Percentiles rank a stretch among this genome's conserved stretches.
phyloP scores from a whole-genome alignment of 805 yeast species.

The Saturnispora mendoncae region DNA sequence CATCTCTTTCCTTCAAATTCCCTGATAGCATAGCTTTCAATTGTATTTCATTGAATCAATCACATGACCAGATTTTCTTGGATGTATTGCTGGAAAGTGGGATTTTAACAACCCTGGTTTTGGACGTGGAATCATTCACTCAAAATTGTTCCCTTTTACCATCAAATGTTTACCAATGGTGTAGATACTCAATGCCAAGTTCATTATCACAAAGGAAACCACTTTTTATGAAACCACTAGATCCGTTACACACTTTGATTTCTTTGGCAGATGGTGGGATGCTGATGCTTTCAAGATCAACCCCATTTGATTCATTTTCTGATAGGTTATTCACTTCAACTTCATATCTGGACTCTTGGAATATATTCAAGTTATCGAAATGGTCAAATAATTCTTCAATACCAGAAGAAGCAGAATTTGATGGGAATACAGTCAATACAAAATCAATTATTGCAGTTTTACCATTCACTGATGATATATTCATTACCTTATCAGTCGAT shows the following conservation, averaged over 20 bases:
- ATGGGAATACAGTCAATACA: constrained; percentile 18
- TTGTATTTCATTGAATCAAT: constrained; percentile 31
- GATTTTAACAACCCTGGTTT: constrained; percentile 40
- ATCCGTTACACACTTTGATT: constrained; percentile 39
- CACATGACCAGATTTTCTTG: constrained; percentile 30
- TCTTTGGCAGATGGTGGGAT: constrained; percentile 74
- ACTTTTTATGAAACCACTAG: constrained; percentile 39
- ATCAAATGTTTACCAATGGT: constrained; percentile 45
- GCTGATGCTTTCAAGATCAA: constrained; percentile 39
- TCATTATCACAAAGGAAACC: constrained; percentile 52
- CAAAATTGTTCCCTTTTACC: constrained; percentile 10
- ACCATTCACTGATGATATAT: constrained; percentile 9
- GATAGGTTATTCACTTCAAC: constrained; percentile 43
- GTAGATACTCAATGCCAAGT: constrained; percentile 59
- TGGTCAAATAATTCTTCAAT: too few relatives aligned
- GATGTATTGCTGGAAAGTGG: constrained; percentile 48
- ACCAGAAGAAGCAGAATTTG: constrained; percentile 16
- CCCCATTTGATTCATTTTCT: constrained; percentile 15
- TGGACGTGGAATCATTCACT: constrained; percentile 39
- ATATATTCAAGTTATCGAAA: background rate
- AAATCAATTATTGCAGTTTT: constrained; percentile 19
- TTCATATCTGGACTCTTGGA: constrained; percentile 29
- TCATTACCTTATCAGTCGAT: constrained; percentile 43
- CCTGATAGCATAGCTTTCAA: constrained; percentile 31
- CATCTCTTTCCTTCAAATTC: constrained; percentile 31